Conservation (phyloP, 2,329 filamentous ascomycete species). For the Bipolaris victoriae region DNA sequence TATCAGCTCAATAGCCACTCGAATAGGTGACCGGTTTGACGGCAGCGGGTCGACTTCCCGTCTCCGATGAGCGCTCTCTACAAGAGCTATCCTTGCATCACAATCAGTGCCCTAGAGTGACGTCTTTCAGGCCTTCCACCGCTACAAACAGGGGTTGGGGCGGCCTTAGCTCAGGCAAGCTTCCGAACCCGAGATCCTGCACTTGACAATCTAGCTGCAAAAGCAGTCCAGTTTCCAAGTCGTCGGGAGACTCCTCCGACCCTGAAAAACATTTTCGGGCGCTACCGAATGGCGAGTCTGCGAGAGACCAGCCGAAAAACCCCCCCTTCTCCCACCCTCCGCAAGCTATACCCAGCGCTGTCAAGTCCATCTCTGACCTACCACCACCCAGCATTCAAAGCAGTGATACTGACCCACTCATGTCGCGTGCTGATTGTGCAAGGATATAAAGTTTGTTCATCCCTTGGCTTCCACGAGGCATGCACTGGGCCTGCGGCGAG, state of each 20-base stretch:
- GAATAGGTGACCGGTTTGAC: conserved; percentile 11
- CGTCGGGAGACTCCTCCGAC: conserved; percentile 25
- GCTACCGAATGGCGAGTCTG: neutral
- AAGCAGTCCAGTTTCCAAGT: conserved; percentile 25
- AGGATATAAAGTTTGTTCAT: conserved; percentile 13
- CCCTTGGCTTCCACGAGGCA: conserved; percentile 30
- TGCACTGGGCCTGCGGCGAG: conserved; percentile 25
- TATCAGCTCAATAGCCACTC: neutral
- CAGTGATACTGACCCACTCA: neutral
- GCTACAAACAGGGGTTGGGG: conserved; percentile 7
- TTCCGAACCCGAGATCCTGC: conserved; percentile 22
- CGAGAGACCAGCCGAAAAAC: neutral
- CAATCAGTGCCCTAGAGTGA: neutral
- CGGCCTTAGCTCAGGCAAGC: conserved; percentile 7
- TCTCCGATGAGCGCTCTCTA: neutral
- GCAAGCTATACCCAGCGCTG: neutral
- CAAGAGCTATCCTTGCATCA: neutral
- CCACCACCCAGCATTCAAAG: neutral
- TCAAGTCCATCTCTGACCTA: neutral
- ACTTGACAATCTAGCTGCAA: conserved; percentile 19
- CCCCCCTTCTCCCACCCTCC: neutral
- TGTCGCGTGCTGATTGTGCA: conserved; percentile 3
- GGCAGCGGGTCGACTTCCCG: conserved; percentile 7
- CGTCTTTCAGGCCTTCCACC: conserved; percentile 1
- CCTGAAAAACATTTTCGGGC: conserved; percentile 6